Evolutionary conservation across 192 early-diverging fungal species (phyloP), one percentile per base, ranked within the genome.

Genomic region (Dimargaris cristalligena): DNA sequence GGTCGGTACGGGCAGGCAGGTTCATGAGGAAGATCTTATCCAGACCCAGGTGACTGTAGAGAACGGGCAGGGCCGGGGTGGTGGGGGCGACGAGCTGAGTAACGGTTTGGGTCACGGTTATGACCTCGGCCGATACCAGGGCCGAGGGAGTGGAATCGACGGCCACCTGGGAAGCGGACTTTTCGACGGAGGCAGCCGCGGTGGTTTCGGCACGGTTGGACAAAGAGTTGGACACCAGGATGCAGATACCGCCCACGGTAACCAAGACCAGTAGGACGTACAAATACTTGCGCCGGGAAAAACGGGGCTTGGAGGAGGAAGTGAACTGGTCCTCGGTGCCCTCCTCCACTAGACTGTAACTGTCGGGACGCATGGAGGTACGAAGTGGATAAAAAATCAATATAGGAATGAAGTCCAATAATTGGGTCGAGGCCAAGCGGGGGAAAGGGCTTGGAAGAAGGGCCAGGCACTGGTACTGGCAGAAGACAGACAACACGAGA

Each of bases 21-120:
- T 58, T 60, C 45, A 65, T 54, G 44, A 65, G 13, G 31, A 63
- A 65, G 56, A 62, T 60, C 18, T n/a, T 16, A 44, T 60, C 59
- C 4, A 60, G 49, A 3, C 59, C 59, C 38, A 60, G 38, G 38
- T 41, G 6, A 41, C 38, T 41, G 38, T 6, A 16, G 8, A 16
- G 38, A 16, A 41, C 16, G 6, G 38, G 16, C 16, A 16, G 38
- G 8, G 38, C 38, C 38, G 38, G 38, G 38, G 8, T n/a, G n/a
- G n/a, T n/a, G n/a, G n/a, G n/a, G n/a, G n/a, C n/a, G n/a, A n/a
- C n/a, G n/a, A n/a, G n/a, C n/a, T n/a, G n/a, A n/a, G n/a, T n/a
- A n/a, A n/a, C n/a, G n/a, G n/a, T n/a, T n/a, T n/a, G n/a, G n/a
- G n/a, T n/a, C n/a, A n/a, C n/a, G n/a, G n/a, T n/a, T n/a, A n/a